Base-by-base conservation (phyloP, 768 basidiomycete genomes). In the Pleurotus ostreatus region DNA sequence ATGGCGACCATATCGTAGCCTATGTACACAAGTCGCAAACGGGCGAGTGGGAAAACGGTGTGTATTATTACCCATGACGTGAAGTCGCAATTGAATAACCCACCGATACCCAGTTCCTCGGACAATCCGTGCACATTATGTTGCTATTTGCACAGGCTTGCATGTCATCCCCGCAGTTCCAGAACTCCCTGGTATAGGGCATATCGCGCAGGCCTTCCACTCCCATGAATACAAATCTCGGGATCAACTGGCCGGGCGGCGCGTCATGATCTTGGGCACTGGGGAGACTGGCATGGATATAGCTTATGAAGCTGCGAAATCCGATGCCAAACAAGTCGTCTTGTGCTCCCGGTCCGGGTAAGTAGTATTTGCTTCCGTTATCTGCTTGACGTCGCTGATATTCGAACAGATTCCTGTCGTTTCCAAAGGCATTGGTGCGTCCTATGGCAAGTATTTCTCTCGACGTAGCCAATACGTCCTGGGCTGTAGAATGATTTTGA, bases 261-360 rank as follows among this genome's bases (percentile, higher is more conserved):
- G 72, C 20, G 76, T 86, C 18, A 70, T 85, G 69, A 74, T 86
- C 20, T 70, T 85, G 15, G 84, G 84, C 0, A 79, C 77, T 8
- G 84, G 84, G 2, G 84, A 86, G 65, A 86, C 84, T 4, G 82
- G 82, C 2, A 80, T 83, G 79, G 84, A 86, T 60, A 65, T 86
- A 15, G 80, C 75, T 26, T 78, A 78, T 56, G 77, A 77, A 59
- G 67, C 75, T 52, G 75, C 70, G 5, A 78, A 84, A 60, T 78
- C 78, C 0, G 76, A 75, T 2, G 79, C 82, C 3, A 72, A 74
- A 53, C 75, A 82, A 61, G 79, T 80, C 0, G 74, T 77, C 5
- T 67, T 86, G 30, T 83, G 82, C 60, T 73, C 79, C 30, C 70
- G 82, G 40, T 72, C 72, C 22, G 81, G 82, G 77, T 76, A 58